Evolutionary conservation across 768 basidiomycete genomes (phyloP).

Genomic region (Collybia nuda): DNA sequence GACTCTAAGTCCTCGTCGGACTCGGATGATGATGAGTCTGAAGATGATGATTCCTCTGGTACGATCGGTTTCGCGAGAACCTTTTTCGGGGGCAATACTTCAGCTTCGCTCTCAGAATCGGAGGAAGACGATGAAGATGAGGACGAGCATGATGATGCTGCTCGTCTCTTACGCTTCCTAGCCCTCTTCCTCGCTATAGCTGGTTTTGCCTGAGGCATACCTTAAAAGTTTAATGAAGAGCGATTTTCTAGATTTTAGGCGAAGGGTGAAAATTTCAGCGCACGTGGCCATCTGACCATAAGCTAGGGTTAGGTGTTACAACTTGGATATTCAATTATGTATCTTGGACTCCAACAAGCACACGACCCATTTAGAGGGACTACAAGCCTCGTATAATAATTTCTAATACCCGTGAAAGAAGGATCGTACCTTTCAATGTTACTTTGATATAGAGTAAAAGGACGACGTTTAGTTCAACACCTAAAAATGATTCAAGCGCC

Average conservation of each 20-base stretch:
- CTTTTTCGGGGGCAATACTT: conserved; percentile 8
- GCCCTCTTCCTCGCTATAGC: conserved; percentile 42
- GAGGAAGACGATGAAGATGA: conserved; percentile 44
- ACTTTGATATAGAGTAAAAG: too few relatives aligned
- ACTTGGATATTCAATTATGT: too few relatives aligned
- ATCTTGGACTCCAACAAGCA: too few relatives aligned
- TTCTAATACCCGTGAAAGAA: too few relatives aligned
- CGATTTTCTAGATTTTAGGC: too few relatives aligned
- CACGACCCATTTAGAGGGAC: too few relatives aligned
- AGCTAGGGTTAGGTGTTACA: conserved; percentile 2
- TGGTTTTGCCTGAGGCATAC: conserved; percentile 27
- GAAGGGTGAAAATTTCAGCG: neutral
- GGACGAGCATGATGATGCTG: conserved; percentile 38
- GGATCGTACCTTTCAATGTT: neutral
- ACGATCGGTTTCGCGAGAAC: conserved; percentile 6
- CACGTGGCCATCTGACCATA: neutral
- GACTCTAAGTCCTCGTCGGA: conserved; percentile 17
- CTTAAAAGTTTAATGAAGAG: neutral
- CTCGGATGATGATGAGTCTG: conserved; percentile 31
- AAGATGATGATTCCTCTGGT: conserved; percentile 9
- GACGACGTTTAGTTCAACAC: too few relatives aligned
- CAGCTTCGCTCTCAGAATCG: conserved; percentile 27
- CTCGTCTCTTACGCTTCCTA: conserved; percentile 56
- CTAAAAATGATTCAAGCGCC: too few relatives aligned
- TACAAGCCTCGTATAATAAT: too few relatives aligned